These are phyloP conservation scores for Rhipidocladum racemiflorum DNA, from an alignment of 176 grass and related monocot genomes.

Conservation along the genomic window DNA sequence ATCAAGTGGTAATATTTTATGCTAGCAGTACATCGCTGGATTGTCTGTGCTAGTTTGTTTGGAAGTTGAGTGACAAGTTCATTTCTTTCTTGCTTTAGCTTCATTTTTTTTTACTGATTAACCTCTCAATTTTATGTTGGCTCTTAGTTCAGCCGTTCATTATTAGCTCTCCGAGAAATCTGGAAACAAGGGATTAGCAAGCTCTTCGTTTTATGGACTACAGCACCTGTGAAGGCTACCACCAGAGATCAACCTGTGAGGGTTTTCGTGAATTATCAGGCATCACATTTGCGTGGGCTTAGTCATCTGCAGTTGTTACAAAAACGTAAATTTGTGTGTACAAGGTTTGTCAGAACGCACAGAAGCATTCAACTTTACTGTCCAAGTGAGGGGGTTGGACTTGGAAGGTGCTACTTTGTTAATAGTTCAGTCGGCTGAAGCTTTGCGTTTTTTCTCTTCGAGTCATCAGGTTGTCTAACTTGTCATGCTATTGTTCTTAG, in stretches of 20 bases:
- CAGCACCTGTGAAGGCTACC: background rate
- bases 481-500: background rate
- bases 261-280: background rate
- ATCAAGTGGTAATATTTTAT: constrained; percentile 21
- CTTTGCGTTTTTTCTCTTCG: background rate
- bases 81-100: background rate
- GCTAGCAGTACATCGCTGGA: background rate
- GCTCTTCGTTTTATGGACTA: background rate
- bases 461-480: background rate
- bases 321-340: background rate
- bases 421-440: background rate
- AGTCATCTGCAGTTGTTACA: background rate
- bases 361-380: background rate
- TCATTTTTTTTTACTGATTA: background rate
- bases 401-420: background rate
- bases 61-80: background rate
- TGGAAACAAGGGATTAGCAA: background rate
- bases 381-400: background rate
- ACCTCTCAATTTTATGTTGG: background rate
- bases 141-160: background rate
- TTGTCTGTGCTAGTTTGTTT: constrained; percentile 6
- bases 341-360: background rate
- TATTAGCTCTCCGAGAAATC: background rate
- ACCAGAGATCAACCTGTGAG: background rate
- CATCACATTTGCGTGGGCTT: background rate